Percentiles rank a stretch among this genome's conserved stretches.
These are phyloP conservation scores for Boletus reticuloceps DNA, from an alignment of 768 basidiomycete genomes.

Conservation along the genomic window DNA sequence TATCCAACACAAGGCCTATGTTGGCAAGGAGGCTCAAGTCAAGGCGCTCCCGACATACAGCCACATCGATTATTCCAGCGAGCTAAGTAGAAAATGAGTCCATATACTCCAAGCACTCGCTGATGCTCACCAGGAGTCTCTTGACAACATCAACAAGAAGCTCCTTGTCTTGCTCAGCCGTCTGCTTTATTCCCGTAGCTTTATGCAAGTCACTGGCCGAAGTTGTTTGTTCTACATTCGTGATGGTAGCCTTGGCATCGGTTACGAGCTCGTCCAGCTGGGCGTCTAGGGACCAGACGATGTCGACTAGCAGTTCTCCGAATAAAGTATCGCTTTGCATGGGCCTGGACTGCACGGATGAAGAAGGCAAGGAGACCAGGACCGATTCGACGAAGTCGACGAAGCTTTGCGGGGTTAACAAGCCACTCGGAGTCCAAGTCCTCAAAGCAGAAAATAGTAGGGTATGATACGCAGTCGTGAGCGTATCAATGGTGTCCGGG, in stretches of 20 bases:
- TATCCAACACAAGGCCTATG: conserved; percentile 69
- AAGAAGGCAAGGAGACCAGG: conserved; percentile 62
- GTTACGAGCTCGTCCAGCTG: conserved; percentile 68
- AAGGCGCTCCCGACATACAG: conserved; percentile 70
- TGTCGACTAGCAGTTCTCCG: conserved; percentile 72
- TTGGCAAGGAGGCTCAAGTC: conserved; percentile 62
- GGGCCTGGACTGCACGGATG: conserved; percentile 39
- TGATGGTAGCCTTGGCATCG: conserved; percentile 49
- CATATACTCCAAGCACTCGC: background rate
- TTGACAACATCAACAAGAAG: conserved; percentile 57
- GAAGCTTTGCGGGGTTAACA: conserved; percentile 49
- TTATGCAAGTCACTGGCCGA: conserved; percentile 23
- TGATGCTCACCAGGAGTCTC: conserved; percentile 50
- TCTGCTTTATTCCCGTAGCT: conserved; percentile 46
- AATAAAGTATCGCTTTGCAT: conserved; percentile 46
- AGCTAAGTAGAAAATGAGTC: conserved; percentile 40
- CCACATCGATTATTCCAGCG: conserved; percentile 52
- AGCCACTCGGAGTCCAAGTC: conserved; percentile 50
- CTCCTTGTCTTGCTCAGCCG: conserved; percentile 62
- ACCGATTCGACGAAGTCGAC: conserved; percentile 65
- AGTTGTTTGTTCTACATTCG: conserved; percentile 26
- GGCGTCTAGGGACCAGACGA: conserved; percentile 78
- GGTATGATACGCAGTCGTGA: conserved; percentile 69
- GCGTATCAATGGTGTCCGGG: conserved; percentile 48
- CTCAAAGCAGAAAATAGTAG: conserved; percentile 57